Percentiles rank a stretch among this genome's conserved stretches.
Evolutionary conservation across 345 rosid genomes (phyloP).

Genomic region (Corchorus capsularis): DNA sequence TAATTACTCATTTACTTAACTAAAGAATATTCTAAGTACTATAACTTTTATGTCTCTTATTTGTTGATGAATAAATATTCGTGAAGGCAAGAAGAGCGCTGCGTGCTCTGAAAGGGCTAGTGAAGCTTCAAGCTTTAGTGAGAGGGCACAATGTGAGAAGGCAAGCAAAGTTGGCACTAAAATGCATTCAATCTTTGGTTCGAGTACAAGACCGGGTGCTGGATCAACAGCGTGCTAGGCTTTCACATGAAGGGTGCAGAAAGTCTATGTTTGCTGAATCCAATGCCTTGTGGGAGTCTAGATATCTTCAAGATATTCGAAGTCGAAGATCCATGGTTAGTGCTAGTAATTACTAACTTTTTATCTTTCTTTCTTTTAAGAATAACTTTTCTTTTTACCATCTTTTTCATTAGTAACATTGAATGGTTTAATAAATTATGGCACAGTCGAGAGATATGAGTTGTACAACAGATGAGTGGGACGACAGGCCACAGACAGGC

Average conservation of each 20-base stretch:
- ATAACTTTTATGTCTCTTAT: neutral
- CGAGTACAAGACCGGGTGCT: slow-evolving; percentile 74
- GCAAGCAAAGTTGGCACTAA: slow-evolving; percentile 72
- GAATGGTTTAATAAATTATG: neutral
- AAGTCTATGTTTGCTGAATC: slow-evolving; percentile 55
- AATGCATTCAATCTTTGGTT: slow-evolving; percentile 79
- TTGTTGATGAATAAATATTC: neutral
- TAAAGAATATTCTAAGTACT: neutral
- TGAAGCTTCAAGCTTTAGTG: slow-evolving; percentile 90
- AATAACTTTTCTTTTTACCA: neutral
- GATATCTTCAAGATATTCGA: slow-evolving; percentile 65
- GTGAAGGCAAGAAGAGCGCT: slow-evolving; percentile 82
- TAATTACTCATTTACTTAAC: neutral
- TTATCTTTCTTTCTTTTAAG: neutral
- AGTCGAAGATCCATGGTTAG: slow-evolving; percentile 53
- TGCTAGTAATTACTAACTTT: neutral
- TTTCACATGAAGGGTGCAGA: slow-evolving; percentile 46
- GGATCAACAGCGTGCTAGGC: slow-evolving; percentile 53
- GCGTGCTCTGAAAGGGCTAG: slow-evolving; percentile 80
- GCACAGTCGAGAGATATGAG: slow-evolving; percentile 74
- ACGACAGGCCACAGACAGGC: slow-evolving; percentile 37
- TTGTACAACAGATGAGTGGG: slow-evolving; percentile 60
- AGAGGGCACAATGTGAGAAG: slow-evolving; percentile 86
- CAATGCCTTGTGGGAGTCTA: slow-evolving; percentile 53
- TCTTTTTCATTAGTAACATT: neutral